Evolutionary conservation across 2,329 filamentous ascomycete species (phyloP).

Genomic region (Sporothrix pallida): DNA sequence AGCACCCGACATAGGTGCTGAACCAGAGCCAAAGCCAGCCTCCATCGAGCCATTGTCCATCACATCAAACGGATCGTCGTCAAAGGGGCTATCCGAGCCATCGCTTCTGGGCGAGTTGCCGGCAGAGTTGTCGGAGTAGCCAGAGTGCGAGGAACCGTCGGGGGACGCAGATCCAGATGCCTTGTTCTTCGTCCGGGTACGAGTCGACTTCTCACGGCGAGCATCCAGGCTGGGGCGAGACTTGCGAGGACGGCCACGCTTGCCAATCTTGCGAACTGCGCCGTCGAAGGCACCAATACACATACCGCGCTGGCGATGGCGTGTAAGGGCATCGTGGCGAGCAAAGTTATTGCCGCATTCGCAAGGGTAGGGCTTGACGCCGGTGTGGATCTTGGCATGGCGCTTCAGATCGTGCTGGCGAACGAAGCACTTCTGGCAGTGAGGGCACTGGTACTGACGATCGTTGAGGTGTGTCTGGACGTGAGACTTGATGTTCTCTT

Average conservation of each 20-base stretch:
- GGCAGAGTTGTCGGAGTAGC: slow-evolving; percentile 62
- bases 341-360: slow-evolving; percentile 94
- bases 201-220: slow-evolving; percentile 62
- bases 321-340: slow-evolving; percentile 90
- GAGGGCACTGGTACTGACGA: slow-evolving; percentile 90
- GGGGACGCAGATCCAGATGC: slow-evolving; percentile 54
- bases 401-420: slow-evolving; percentile 96
- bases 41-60: slow-evolving; percentile 52
- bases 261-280: slow-evolving; percentile 63
- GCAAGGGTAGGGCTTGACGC: slow-evolving; percentile 93
- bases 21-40: slow-evolving; percentile 25
- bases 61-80: slow-evolving; percentile 45
- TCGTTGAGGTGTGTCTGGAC: slow-evolving; percentile 98
- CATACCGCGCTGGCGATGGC: slow-evolving; percentile 94
- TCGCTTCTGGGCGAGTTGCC: slow-evolving; percentile 59
- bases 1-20: slow-evolving; percentile 27
- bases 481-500: slow-evolving; percentile 98
- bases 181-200: slow-evolving; percentile 62
- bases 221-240: slow-evolving; percentile 62
- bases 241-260: slow-evolving; percentile 69
- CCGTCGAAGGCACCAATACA: slow-evolving; percentile 94
- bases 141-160: slow-evolving; percentile 58
- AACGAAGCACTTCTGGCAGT: slow-evolving; percentile 94
- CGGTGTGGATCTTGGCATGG: slow-evolving; percentile 96
- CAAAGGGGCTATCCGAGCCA: slow-evolving; percentile 51